Evolutionary conservation across 805 yeast genomes (phyloP).

Genomic region (Priceomyces melissophilus): DNA sequence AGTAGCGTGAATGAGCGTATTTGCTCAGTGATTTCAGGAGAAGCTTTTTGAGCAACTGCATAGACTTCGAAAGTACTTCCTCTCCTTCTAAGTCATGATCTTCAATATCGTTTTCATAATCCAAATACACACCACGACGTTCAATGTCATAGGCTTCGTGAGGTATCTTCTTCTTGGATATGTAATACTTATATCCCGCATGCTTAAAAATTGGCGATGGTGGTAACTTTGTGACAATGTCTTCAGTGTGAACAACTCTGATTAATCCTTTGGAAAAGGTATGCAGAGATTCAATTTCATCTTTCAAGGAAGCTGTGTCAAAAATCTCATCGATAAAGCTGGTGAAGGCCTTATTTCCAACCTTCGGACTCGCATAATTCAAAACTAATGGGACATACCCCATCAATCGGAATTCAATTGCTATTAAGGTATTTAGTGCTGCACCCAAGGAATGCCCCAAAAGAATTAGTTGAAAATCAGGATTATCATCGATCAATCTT

Average conservation of each 20-base stretch:
- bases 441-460: conserved; percentile 81
- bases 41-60: conserved; percentile 10
- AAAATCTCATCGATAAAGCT: conserved; percentile 52
- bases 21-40: conserved; percentile 22
- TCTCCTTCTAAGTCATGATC: background rate
- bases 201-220: conserved; percentile 44
- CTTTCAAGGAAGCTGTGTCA: conserved; percentile 27
- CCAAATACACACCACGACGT: conserved; percentile 7
- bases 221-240: conserved; percentile 59
- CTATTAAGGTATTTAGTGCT: conserved; percentile 61
- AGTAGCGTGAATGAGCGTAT: conserved; percentile 30
- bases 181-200: conserved; percentile 51
- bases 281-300: conserved; percentile 16
- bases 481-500: conserved; percentile 30
- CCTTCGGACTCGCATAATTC: conserved; percentile 61
- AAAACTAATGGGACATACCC: conserved; percentile 55
- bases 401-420: conserved; percentile 53
- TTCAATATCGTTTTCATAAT: background rate
- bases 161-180: conserved; percentile 38
- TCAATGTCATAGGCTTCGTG: conserved; percentile 22
- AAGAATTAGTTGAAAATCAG: conserved; percentile 49
- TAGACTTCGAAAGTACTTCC: background rate
- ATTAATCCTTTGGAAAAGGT: conserved; percentile 39
- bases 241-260: conserved; percentile 57
- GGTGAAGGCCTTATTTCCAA: conserved; percentile 53